Evolutionary conservation across 768 basidiomycete genomes (phyloP).

Genomic region (Kwoniella europaea): DNA sequence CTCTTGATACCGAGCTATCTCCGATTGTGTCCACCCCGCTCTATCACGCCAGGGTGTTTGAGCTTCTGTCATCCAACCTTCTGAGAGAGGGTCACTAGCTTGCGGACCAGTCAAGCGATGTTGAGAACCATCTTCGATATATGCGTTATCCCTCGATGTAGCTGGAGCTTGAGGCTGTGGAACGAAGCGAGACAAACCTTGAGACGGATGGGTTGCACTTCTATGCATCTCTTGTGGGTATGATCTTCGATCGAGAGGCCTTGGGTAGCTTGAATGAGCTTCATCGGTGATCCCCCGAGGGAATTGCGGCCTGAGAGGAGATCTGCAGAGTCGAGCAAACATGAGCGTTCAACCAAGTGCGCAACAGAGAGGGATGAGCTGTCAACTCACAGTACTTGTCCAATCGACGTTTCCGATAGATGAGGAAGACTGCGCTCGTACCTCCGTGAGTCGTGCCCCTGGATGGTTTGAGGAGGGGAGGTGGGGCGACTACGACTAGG

Average conservation of each 20-base stretch:
- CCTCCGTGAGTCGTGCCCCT: not conserved
- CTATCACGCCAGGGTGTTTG: not conserved
- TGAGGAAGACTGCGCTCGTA: constrained; percentile 2
- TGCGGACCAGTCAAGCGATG: not conserved
- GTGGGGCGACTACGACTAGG: constrained; percentile 4
- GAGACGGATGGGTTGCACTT: not conserved
- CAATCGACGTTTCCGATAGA: constrained; percentile 8
- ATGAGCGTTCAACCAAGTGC: not conserved
- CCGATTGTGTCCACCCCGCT: not conserved
- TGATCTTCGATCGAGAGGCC: not conserved
- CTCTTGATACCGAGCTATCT: not conserved
- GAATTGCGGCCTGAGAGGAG: not conserved
- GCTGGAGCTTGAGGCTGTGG: not conserved
- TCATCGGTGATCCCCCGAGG: not conserved
- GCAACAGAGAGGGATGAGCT: not conserved
- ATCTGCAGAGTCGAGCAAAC: not conserved
- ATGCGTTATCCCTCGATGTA: not conserved
- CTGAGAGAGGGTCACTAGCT: not conserved
- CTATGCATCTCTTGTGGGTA: constrained; percentile 2
- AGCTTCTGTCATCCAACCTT: not conserved
- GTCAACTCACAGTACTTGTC: constrained; percentile 7
- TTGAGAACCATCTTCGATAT: not conserved
- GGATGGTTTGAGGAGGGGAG: not conserved
- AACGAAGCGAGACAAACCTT: not conserved
- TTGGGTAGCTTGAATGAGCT: not conserved